Evolutionary conservation across 2,329 filamentous ascomycete genomes (phyloP).

Genomic region (Trichoderma sp.): DNA sequence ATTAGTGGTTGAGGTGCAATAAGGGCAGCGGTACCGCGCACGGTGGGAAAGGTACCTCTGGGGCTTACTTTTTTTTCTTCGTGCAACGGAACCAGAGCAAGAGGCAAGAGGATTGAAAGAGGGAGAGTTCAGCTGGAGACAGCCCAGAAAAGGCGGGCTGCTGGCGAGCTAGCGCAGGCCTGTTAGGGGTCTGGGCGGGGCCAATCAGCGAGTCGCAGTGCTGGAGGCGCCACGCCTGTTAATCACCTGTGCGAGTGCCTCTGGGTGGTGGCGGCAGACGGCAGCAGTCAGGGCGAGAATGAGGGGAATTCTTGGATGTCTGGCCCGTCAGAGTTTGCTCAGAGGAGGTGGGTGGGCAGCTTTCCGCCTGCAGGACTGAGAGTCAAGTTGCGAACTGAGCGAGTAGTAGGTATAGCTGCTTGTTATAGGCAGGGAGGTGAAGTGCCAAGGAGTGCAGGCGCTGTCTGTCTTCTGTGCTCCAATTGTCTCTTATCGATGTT

Average conservation of each 20-base stretch:
- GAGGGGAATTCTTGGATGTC: neutral
- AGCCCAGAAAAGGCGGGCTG: constrained; percentile 33
- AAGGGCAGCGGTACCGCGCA: constrained; percentile 1
- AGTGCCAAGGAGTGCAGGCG: neutral
- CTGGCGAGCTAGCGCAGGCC: constrained; percentile 34
- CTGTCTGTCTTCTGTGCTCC: neutral
- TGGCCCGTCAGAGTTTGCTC: constrained; percentile 2
- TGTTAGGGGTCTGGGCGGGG: constrained; percentile 33
- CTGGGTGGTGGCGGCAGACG: constrained; percentile 20
- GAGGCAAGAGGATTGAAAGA: constrained; percentile 33
- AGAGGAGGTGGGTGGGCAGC: constrained; percentile 15
- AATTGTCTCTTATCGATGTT: neutral
- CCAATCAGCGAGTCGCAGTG: constrained; percentile 38
- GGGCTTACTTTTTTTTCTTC: neutral
- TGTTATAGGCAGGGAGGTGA: neutral
- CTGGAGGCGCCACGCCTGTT: constrained; percentile 34
- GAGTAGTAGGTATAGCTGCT: neutral
- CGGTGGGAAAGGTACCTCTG: neutral
- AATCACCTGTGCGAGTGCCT: neutral
- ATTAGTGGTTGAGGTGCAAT: constrained; percentile 35
- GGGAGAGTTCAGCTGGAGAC: constrained; percentile 33
- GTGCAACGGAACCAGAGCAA: neutral
- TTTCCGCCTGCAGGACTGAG: no score
- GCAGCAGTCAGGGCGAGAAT: neutral
- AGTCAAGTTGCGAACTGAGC: neutral